Evolutionary conservation across 495 filamentous ascomycete species (phyloP).

Genomic region (Talaromyces ruber): DNA sequence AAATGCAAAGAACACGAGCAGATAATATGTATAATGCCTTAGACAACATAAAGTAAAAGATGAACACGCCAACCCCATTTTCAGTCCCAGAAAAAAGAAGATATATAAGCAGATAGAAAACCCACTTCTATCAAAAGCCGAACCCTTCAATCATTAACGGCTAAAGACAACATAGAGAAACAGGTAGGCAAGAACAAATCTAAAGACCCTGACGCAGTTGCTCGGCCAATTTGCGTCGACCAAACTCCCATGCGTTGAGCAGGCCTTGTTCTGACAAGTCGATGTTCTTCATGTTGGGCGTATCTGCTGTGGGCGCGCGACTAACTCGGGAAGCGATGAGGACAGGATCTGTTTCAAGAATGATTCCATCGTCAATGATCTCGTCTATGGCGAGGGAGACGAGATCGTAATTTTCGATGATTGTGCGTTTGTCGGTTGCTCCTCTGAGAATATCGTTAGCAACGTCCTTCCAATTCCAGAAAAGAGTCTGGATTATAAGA

Average conservation of each 20-base stretch:
- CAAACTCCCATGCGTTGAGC: slow-evolving; percentile 90
- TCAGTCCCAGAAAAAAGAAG: neutral
- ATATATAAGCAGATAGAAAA: neutral
- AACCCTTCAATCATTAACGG: neutral
- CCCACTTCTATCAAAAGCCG: neutral
- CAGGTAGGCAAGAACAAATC: slow-evolving; percentile 8
- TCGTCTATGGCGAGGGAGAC: slow-evolving; percentile 92
- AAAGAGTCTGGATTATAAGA: neutral
- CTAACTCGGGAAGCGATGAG: slow-evolving; percentile 86
- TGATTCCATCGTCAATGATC: slow-evolving; percentile 92
- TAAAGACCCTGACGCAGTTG: slow-evolving; percentile 62
- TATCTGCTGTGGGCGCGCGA: slow-evolving; percentile 85
- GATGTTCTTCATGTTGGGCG: slow-evolving; percentile 77
- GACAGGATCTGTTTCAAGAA: slow-evolving; percentile 92
- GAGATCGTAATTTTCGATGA: slow-evolving; percentile 95
- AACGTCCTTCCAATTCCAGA: neutral
- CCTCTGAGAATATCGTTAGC: slow-evolving; percentile 43
- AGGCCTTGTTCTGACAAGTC: slow-evolving; percentile 95
- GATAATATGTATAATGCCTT: neutral
- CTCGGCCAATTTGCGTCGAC: slow-evolving; percentile 85
- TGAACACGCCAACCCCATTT: slow-evolving; percentile 6
- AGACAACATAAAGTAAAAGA: neutral
- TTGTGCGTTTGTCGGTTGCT: slow-evolving; percentile 92
- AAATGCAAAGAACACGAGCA: neutral
- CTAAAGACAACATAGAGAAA: slow-evolving; percentile 7